Evolutionary conservation across 2,329 filamentous ascomycete species (phyloP).

Genomic region (Aureobasidium namibiae): DNA sequence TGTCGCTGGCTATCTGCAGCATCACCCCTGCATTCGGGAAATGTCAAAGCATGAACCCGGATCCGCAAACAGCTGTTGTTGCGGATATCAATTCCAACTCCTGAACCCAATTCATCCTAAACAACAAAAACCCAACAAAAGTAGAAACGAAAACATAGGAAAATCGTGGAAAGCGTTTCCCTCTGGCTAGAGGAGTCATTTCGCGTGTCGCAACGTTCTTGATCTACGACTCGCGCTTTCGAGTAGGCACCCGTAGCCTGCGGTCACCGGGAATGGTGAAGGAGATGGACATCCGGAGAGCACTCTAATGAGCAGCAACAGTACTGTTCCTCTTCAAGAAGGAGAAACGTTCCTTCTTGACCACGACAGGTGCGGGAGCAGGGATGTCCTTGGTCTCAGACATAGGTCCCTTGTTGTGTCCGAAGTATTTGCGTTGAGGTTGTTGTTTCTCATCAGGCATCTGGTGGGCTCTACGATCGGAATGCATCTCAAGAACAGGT

Average conservation of each 20-base stretch:
- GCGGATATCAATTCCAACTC: neutral
- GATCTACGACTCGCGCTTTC: neutral
- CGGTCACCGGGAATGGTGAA: neutral
- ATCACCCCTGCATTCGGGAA: conserved; percentile 6
- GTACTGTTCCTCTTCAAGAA: conserved; percentile 12
- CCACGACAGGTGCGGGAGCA: neutral
- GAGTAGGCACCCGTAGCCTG: neutral
- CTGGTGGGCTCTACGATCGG: neutral
- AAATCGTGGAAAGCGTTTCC: conserved; percentile 1
- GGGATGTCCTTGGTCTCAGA: conserved; percentile 1
- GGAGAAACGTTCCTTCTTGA: conserved; percentile 16
- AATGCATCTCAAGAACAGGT: neutral
- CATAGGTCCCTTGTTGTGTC: conserved; percentile 3
- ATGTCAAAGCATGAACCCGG: neutral
- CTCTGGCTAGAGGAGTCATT: neutral
- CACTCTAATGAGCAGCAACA: conserved; percentile 14
- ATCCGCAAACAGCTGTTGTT: neutral
- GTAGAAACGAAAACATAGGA: neutral
- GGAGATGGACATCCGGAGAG: neutral
- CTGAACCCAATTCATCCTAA: neutral
- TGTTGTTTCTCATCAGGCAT: neutral
- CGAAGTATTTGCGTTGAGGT: conserved; percentile 11
- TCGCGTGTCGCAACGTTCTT: neutral
- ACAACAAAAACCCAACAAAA: neutral
- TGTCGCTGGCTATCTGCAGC: neutral